Evolutionary conservation across 1,139 yeast genomes (phyloP), one percentile per base, ranked within the genome.

Genomic region (Blastobotrys arbuscula): DNA sequence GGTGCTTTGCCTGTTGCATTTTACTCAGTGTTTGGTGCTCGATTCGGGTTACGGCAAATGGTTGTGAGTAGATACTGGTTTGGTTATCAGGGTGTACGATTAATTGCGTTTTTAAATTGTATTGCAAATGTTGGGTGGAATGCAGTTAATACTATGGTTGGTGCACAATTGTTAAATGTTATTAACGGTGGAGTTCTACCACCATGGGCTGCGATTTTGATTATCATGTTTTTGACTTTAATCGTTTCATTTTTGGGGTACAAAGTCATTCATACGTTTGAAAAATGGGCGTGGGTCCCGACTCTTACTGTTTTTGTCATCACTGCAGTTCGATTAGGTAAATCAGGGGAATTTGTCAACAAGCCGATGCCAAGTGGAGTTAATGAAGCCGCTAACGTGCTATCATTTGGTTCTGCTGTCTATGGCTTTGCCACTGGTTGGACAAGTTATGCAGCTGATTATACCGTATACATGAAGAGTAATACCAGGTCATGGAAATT

Each of bases 121-220:
- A 68, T 89, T 60, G 94, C 96, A 15, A 87, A 96, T 76, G 78
- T 89, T 55, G 97, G 97, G 56, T 89, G 97, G 97, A 89, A 95
- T 68, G 87, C 95, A 16, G 94, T 88, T 42, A 90, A 89, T 69
- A 85, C 88, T 55, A 86, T 89, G 79, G 84, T 89, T 24, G 81
- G 94, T 33, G 95, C 96, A 21, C 95, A 87, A 65, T 73, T 89
- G 62, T 74, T 89, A 57, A 82, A 84, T 68, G 80, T 85, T 65
- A 82, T 88, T 55, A 86, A 87, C 68, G 71, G 77, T 60, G 70
- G 72, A 23, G 71, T 72, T 45, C 74, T 86, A 54, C 97, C 97
- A 39, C 84, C 94, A 39, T 86, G 95, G 95, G 96, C 88, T 30
- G 96, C 94, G 38, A 83, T 95, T 67, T 64, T 89, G 53, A 78